Percentiles rank a stretch among this genome's conserved stretches.
phyloP scores from a whole-genome alignment of 768 basidiomycete species.

The Auricularia sp. region DNA sequence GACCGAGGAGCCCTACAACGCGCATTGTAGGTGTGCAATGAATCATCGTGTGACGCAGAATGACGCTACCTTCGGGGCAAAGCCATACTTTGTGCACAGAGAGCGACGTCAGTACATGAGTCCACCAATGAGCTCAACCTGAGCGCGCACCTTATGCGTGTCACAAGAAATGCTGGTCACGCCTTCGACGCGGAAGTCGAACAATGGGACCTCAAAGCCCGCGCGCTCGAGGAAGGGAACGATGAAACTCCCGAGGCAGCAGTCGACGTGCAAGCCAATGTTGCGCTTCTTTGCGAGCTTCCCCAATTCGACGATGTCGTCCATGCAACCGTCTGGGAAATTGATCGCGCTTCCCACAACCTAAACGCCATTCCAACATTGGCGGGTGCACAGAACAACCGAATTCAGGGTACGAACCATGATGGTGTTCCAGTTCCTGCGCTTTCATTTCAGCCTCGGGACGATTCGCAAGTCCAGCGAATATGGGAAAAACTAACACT shows the following conservation, averaged over 20 bases:
- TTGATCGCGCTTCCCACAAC: slow-evolving; percentile 80
- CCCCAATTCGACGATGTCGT: slow-evolving; percentile 73
- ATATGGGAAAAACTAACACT: slow-evolving; percentile 47
- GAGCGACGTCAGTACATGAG: slow-evolving; percentile 5
- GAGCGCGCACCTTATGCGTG: slow-evolving; percentile 66
- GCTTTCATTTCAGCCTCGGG: slow-evolving; percentile 4
- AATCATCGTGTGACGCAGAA: not conserved
- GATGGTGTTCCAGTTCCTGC: slow-evolving; percentile 79
- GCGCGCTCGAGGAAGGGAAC: slow-evolving; percentile 82
- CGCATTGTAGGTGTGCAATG: not conserved
- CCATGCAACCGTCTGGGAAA: slow-evolving; percentile 79
- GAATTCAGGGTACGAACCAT: slow-evolving; percentile 37
- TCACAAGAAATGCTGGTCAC: slow-evolving; percentile 95
- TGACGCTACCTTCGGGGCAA: slow-evolving; percentile 69
- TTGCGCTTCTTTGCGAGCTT: slow-evolving; percentile 62
- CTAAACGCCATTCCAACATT: slow-evolving; percentile 24
- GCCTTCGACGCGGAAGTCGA: slow-evolving; percentile 85
- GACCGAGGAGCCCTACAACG: slow-evolving; percentile 69
- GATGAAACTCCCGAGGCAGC: slow-evolving; percentile 89
- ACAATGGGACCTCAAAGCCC: slow-evolving; percentile 60
- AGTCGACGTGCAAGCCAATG: slow-evolving; percentile 87
- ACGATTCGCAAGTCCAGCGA: not conserved
- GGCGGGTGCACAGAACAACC: too few relatives aligned
- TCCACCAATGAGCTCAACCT: not conserved
- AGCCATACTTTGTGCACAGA: slow-evolving; percentile 57